Percentiles rank a stretch among this genome's conserved stretches.
These are phyloP conservation scores for Metarhizium brunneum DNA, from an alignment of 2,329 filamentous ascomycete genomes.

Conservation along the genomic window DNA sequence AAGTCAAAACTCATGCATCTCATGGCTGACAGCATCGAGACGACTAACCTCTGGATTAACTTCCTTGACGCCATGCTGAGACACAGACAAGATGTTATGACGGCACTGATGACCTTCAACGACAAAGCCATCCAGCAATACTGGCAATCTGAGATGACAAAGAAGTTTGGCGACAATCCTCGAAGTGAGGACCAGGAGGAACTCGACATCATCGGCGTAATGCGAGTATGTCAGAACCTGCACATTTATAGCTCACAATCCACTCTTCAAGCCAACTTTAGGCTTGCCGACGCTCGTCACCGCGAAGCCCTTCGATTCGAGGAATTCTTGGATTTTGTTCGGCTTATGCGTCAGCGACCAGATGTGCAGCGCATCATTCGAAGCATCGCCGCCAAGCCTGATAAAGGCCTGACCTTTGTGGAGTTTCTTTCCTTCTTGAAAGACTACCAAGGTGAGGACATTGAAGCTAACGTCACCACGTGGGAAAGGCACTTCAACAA, in stretches of 20 bases:
- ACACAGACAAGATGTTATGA: conserved; percentile 83
- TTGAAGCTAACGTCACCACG: conserved; percentile 51
- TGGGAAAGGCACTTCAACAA: conserved; percentile 70
- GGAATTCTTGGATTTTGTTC: conserved; percentile 79
- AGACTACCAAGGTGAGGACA: conserved; percentile 65
- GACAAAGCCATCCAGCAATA: conserved; percentile 74
- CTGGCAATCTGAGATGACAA: conserved; percentile 78
- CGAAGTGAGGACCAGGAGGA: conserved; percentile 52
- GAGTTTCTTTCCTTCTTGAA: conserved; percentile 72
- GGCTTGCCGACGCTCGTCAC: conserved; percentile 55
- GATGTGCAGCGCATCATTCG: conserved; percentile 72
- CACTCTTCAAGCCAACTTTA: conserved; percentile 65
- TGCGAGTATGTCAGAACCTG: conserved; percentile 76
- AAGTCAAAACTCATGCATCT: conserved; percentile 85
- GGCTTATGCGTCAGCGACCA: conserved; percentile 70
- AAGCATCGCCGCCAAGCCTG: conserved; percentile 45
- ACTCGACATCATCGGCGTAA: conserved; percentile 69
- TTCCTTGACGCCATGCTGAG: conserved; percentile 78
- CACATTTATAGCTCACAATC: conserved; percentile 83
- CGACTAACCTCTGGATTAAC: conserved; percentile 70
- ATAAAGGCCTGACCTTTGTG: conserved; percentile 56
- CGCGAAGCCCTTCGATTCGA: conserved; percentile 62
- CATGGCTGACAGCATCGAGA: conserved; percentile 64
- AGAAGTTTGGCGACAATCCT: conserved; percentile 46
- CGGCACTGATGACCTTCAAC: conserved; percentile 76